A percentile compares a stretch with the other conserved stretches of the same genome.
Conservation (phyloP, 1,284 basidiomycete species). For the Sporisorium scitamineum region DNA sequence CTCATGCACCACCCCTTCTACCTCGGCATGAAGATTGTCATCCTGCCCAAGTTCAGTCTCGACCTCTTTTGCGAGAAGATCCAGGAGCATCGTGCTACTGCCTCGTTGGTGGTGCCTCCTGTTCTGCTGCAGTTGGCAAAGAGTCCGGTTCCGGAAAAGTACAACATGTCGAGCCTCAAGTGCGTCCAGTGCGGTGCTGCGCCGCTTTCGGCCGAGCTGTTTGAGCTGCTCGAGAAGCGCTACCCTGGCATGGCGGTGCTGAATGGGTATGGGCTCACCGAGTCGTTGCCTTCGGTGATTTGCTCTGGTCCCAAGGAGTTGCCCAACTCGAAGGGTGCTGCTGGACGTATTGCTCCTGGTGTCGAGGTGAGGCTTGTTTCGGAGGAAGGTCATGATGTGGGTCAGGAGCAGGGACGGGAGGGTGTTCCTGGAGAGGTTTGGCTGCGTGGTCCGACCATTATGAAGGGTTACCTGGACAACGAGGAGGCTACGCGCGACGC, state of each 20-base stretch:
- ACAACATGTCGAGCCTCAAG: slow-evolving; percentile 77
- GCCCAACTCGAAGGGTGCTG: slow-evolving; percentile 60
- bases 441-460: slow-evolving; percentile 45
- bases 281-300: slow-evolving; percentile 76
- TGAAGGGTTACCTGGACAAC: slow-evolving; percentile 60
- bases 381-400: slow-evolving; percentile 69
- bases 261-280: slow-evolving; percentile 81
- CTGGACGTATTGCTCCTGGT: slow-evolving; percentile 81
- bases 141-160: slow-evolving; percentile 79
- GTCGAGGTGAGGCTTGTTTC: slow-evolving; percentile 82
- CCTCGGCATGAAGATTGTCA: slow-evolving; percentile 75
- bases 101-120: slow-evolving; percentile 82
- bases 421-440: slow-evolving; percentile 63
- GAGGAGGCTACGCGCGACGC: slow-evolving; percentile 37
- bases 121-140: slow-evolving; percentile 81
- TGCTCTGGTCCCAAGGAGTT: slow-evolving; percentile 52
- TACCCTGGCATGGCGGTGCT: slow-evolving; percentile 70
- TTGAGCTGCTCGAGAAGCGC: slow-evolving; percentile 74
- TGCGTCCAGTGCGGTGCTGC: slow-evolving; percentile 83
- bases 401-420: slow-evolving; percentile 72
- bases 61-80: slow-evolving; percentile 77
- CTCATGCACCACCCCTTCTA: slow-evolving; percentile 77
- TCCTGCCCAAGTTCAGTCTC: slow-evolving; percentile 82
- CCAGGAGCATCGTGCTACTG: slow-evolving; percentile 77
- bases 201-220: slow-evolving; percentile 78